These are phyloP conservation scores for Durio zibethinus DNA, from an alignment of 345 rosid species.

Conservation along the genomic window DNA sequence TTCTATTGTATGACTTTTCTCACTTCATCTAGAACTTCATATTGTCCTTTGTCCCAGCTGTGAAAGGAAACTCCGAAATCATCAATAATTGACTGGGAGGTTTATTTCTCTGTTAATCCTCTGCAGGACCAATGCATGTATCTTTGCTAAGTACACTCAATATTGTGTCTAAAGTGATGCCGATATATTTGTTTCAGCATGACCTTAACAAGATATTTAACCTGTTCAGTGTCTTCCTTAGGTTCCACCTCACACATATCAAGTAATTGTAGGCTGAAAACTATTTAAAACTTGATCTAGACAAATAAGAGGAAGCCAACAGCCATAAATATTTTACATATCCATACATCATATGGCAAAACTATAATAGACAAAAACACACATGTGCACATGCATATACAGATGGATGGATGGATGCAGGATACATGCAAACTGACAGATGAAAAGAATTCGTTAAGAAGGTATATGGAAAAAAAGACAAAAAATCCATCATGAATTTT, in stretches of 20 bases:
- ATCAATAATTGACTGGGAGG: neutral
- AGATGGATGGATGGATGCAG: neutral
- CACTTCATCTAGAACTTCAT: neutral
- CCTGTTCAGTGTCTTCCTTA: neutral
- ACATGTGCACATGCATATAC: neutral
- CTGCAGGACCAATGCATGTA: neutral
- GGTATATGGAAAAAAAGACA: neutral
- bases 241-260: neutral
- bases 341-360: neutral
- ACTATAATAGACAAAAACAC: neutral
- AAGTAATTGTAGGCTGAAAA: neutral
- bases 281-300: neutral
- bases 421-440: neutral
- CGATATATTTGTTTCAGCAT: neutral
- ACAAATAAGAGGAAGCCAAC: neutral
- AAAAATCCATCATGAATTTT: neutral
- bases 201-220: neutral
- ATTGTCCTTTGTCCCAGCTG: neutral
- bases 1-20: neutral
- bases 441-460: neutral
- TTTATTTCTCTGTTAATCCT: neutral
- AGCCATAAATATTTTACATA: neutral
- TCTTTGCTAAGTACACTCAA: neutral
- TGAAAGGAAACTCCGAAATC: neutral
- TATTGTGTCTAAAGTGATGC: neutral